Evolutionary conservation across 148 eudicot genomes (phyloP).

Genomic region (Camellia lanceoleosa): DNA sequence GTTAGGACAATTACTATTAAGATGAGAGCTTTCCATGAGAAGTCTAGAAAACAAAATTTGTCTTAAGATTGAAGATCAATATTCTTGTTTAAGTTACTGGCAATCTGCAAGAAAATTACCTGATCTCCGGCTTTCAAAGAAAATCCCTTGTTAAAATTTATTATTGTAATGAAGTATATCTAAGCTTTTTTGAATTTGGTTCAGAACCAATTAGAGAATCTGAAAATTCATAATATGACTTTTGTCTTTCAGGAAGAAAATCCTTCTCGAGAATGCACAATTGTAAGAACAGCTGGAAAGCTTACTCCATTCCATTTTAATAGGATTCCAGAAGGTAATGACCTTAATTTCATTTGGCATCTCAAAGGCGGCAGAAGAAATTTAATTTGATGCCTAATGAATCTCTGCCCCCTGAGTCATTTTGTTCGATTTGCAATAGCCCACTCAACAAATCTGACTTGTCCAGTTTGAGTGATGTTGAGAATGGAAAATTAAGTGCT

Average conservation of each 20-base stretch:
- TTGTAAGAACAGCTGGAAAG: constrained; percentile 92
- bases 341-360: constrained; percentile 50
- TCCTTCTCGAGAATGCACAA: constrained; percentile 92
- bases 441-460: constrained; percentile 53
- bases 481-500: constrained; percentile 23
- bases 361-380: constrained; percentile 76
- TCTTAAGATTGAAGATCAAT: not conserved
- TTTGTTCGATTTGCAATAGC: constrained; percentile 73
- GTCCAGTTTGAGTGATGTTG: constrained; percentile 18
- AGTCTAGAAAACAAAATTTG: not conserved
- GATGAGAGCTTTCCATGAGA: not conserved
- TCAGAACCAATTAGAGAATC: not conserved
- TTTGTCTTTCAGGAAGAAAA: constrained; percentile 72
- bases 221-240: not conserved
- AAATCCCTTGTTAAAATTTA: not conserved
- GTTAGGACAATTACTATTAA: not conserved
- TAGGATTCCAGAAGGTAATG: constrained; percentile 59
- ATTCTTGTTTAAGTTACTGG: not conserved
- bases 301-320: constrained; percentile 88
- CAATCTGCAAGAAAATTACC: not conserved
- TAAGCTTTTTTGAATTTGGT: not conserved
- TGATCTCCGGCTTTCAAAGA: not conserved
- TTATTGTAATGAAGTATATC: not conserved
- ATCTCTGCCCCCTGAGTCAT: constrained; percentile 70
- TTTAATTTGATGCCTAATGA: constrained; percentile 62